Conservation (phyloP, 2,329 filamentous ascomycete species). For the Phyllosticta ampelicida region DNA sequence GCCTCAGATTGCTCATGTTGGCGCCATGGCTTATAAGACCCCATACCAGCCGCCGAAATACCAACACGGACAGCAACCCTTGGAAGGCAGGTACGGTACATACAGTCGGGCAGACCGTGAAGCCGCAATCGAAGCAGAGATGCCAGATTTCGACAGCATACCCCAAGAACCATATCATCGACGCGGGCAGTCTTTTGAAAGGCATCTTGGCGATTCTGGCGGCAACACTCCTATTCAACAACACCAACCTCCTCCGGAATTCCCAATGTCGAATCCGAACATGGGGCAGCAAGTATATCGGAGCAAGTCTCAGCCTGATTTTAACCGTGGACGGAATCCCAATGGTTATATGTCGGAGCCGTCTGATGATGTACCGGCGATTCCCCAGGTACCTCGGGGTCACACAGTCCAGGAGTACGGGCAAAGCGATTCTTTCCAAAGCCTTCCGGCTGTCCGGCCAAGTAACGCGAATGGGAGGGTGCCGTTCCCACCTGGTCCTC, state of each 20-base stretch:
- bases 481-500: not conserved
- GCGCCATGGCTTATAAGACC: not conserved
- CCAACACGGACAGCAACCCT: conserved; percentile 15
- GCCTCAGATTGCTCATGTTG: not conserved
- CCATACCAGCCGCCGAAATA: conserved; percentile 11
- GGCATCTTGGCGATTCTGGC: conserved; percentile 13
- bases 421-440: conserved; percentile 19
- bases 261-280: conserved; percentile 1
- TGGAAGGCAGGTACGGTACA: conserved; percentile 17
- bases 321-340: conserved; percentile 28
- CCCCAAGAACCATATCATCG: conserved; percentile 12
- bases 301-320: conserved; percentile 57
- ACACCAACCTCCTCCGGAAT: conserved; percentile 5
- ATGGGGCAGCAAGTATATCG: conserved; percentile 37
- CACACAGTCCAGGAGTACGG: conserved; percentile 23
- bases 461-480: not conserved
- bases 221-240: conserved; percentile 9
- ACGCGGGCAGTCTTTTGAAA: conserved; percentile 14
- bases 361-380: conserved; percentile 47
- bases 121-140: conserved; percentile 42
- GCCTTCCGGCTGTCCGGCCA: conserved; percentile 12
- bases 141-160: conserved; percentile 51
- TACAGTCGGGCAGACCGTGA: conserved; percentile 16
- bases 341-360: conserved; percentile 53
- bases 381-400: conserved; percentile 39